Evolutionary conservation across 2,329 filamentous ascomycete species (phyloP), one percentile per base, ranked within the genome.

Genomic region (Exophiala dermatitidis): DNA sequence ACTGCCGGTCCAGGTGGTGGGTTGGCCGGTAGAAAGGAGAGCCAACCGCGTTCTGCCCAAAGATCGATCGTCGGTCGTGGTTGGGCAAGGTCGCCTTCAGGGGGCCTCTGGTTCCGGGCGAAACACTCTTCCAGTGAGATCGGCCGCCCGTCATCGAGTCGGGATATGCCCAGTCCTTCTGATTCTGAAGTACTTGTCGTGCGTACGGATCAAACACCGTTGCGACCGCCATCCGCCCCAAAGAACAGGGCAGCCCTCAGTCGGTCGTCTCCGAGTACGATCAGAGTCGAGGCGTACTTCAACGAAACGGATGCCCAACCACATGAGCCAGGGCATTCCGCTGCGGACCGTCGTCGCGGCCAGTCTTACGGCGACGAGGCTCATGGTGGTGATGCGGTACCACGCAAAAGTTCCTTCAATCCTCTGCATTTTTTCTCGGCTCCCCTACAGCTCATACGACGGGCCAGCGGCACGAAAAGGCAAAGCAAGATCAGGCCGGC

Each of bases 281-380:
- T 59, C 7, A 54, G 31, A 28, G 52, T 62, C 32, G 52, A 59
- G 43, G 57, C 47, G 8, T 43, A 55, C 5, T 59, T 58, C 38
- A 10, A 5, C 12, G 19, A 4, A 34, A 4, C 50, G 7, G 50
- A 55, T 36, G 28, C 43, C 3, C 45, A 31, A 5, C 43, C 37
- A 32, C 12, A 2, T 9, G 26, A 28, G 1, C 12, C 46, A 32
- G 2, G 26, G 12, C 41, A 19, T 8, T 8, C 29, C 37, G 29
- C n/a, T 37, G 32, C 30, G 42, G 8, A 5, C 36, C 36, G 4
- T 19, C 19, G 19, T 19, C 19, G 19, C 19, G 19, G 19, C 19
- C 19, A 19, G 19, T 19, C 19, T 19, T 19, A 19, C 19, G 19
- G 19, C 19, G 19, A 19, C 19, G 19, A 19, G 19, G 19, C 19